phyloP scores from a whole-genome alignment of 169 alveolate species.

The Babesia bovis region DNA sequence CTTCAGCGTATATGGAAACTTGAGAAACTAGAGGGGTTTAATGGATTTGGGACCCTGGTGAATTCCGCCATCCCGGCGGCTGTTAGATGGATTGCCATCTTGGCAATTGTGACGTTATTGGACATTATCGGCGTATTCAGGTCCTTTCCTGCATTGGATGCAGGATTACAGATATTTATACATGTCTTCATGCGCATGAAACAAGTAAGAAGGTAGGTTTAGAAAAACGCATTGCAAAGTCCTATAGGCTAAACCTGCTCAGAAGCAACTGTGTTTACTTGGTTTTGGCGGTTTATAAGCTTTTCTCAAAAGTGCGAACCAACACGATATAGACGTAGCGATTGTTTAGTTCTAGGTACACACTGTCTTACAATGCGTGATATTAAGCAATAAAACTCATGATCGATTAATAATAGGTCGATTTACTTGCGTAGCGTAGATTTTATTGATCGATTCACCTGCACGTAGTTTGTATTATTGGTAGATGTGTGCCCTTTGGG shows the following conservation, averaged over 20 bases:
- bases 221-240: neutral
- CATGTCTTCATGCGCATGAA: conserved; percentile 13
- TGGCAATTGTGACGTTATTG: neutral
- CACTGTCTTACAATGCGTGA: too few species aligned
- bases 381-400: too few species aligned
- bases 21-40: neutral
- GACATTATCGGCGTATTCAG: neutral
- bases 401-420: too few species aligned
- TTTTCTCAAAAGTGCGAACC: neutral
- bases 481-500: too few species aligned
- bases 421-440: too few species aligned
- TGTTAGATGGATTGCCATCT: neutral
- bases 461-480: too few species aligned
- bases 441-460: too few species aligned
- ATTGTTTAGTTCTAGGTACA: too few species aligned
- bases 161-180: conserved; percentile 1
- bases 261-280: conserved; percentile 15
- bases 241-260: conserved; percentile 4
- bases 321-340: neutral
- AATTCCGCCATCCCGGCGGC: neutral
- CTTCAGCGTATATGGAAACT: neutral
- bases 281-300: conserved; percentile 4
- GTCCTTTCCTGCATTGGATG: conserved; percentile 3
- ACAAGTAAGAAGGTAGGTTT: conserved; percentile 16
- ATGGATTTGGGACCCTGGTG: neutral